Base-by-base conservation (phyloP, 2,329 filamentous ascomycete species). In the Beauveria rudraprayagi region DNA sequence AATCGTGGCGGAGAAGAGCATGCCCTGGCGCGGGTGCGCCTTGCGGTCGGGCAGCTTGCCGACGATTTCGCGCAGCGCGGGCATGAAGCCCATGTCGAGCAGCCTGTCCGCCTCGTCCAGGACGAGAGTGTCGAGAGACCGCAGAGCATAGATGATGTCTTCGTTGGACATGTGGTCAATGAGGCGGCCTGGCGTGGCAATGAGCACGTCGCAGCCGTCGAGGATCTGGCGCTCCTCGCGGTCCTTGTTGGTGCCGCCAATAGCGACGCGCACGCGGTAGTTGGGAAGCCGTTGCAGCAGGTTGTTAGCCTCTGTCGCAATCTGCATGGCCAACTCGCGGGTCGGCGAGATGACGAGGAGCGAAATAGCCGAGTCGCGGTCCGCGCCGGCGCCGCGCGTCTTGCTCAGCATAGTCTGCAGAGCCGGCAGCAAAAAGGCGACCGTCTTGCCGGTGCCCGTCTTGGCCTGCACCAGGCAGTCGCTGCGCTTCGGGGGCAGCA, bases 1-100 rank as follows among this genome's bases (percentile, higher is more conserved):
- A 73, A 96, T 88, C 22, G 91, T 96, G 10, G 91, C 91, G 3
- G 88, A 92, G 79, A 94, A 96, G 52, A 94, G 84, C 79, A 90
- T 91, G 55, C 91, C 91, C 65, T 87, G 85, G 56, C 83, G 75
- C 61, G 86, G 78, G 30, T 84, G 81, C 56, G 80, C 72, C 2
- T 76, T 71, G 70, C 86, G 84, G 63, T 82, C 73, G 0, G 90
- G 90, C 4, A 95, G 78, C 11, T 86, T 83, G 65, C 82, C 79
- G 22, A 96, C 80, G 63, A 95, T 92, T 67, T 90, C 88, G 70
- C 89, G 85, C 3, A 96, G 79, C 10, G 88, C 85, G 2, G 85
- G 85, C n/a, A 90, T 85, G 70, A 96, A 96, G 66, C 93, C 91
- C 71, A 92, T 85, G 70, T 95, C 91, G 3, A 95, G 83, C 44